Conservation (phyloP, 768 basidiomycete genomes). For the Flagelloscypha sp. region DNA sequence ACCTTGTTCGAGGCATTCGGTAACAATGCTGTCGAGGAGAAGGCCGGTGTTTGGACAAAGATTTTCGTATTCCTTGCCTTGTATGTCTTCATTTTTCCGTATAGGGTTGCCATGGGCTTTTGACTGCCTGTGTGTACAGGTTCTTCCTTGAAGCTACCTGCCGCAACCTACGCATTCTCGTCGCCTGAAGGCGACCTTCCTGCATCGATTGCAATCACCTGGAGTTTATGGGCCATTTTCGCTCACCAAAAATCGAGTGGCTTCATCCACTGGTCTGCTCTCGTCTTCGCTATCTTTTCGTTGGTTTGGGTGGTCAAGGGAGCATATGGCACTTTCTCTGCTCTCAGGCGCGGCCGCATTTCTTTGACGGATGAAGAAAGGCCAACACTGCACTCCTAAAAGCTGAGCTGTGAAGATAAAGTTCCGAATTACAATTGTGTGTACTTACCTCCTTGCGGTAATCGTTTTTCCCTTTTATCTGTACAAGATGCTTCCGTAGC, state of each 20-base stretch:
- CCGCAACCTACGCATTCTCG: constrained; percentile 92
- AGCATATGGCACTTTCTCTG: constrained; percentile 42
- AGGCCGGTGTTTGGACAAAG: constrained; percentile 84
- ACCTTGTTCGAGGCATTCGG: constrained; percentile 89
- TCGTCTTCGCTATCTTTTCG: constrained; percentile 79
- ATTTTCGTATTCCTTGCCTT: constrained; percentile 91
- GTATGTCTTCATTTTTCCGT: constrained; percentile 32
- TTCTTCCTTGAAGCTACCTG: constrained; percentile 90
- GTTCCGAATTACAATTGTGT: too few species aligned
- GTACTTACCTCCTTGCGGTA: too few species aligned
- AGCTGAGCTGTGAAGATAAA: too few species aligned
- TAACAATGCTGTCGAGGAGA: constrained; percentile 53
- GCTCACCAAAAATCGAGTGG: constrained; percentile 54
- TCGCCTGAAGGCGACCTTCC: constrained; percentile 86
- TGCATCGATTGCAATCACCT: constrained; percentile 83
- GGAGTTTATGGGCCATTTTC: constrained; percentile 93
- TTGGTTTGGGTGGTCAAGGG: constrained; percentile 82
- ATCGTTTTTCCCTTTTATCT: too few species aligned
- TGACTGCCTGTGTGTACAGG: constrained; percentile 24
- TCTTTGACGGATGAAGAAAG: too few species aligned
- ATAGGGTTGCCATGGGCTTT: background rate
- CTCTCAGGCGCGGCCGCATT: too few species aligned
- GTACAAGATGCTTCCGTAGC: too few species aligned
- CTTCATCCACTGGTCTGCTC: constrained; percentile 88
- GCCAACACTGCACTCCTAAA: too few species aligned